Percentiles rank a stretch among this genome's conserved stretches.
Evolutionary conservation across 345 rosid species (phyloP).

Genomic region (Sapria himalayana): DNA sequence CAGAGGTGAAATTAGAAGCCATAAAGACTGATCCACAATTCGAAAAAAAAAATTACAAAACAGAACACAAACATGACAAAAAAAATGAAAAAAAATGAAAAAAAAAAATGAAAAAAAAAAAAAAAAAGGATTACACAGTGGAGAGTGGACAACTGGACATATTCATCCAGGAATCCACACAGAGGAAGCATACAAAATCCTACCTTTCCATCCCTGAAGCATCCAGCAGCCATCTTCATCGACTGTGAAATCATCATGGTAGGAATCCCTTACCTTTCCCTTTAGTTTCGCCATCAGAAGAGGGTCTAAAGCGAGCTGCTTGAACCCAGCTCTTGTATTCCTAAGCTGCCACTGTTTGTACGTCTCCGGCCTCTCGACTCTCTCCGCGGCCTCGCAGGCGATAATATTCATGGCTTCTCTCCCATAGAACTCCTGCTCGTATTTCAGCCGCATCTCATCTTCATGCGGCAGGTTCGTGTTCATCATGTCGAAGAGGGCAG

Average conservation of each 20-base stretch:
- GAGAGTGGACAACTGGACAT: too few species aligned
- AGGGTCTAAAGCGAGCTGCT: constrained; percentile 35
- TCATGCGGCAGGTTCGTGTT: constrained; percentile 65
- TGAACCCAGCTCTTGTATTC: constrained; percentile 54
- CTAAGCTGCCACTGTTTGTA: constrained; percentile 87
- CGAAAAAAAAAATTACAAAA: too few species aligned
- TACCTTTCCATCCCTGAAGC: constrained; percentile 89
- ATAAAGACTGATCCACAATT: too few species aligned
- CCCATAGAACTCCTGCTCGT: constrained; percentile 59
- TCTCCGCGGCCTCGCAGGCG: constrained; percentile 82
- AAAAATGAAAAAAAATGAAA: too few species aligned
- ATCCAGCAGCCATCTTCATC: constrained; percentile 62
- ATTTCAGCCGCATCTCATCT: constrained; percentile 42
- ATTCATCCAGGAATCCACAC: constrained; percentile 73
- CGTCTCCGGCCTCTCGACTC: constrained; percentile 90
- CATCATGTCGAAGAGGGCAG: constrained; percentile 71
- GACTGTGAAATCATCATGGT: constrained; percentile 66
- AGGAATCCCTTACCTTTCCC: constrained; percentile 19
- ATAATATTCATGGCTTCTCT: constrained; percentile 68
- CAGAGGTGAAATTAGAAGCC: too few species aligned
- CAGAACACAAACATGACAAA: too few species aligned
- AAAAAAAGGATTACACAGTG: too few species aligned
- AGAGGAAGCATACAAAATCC: constrained; percentile 53
- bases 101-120: constrained; percentile 10
- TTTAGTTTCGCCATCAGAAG: constrained; percentile 21